Percentiles rank a stretch among this genome's conserved stretches.
phyloP scores from a whole-genome alignment of 805 yeast species.

The Cyberlindnera mississippiensis region DNA sequence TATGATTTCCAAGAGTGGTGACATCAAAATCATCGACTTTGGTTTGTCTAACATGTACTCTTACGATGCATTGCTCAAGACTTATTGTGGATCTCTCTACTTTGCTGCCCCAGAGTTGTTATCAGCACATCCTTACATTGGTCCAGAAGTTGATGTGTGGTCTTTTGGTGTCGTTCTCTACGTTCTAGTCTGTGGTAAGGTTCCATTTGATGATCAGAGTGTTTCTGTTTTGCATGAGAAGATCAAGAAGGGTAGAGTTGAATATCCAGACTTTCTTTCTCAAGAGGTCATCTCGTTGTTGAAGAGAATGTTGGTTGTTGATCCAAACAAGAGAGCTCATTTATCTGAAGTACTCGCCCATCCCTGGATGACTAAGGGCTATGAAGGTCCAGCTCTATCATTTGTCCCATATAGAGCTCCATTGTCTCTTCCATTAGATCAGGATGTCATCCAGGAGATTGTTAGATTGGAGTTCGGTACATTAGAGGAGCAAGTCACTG shows the following conservation, averaged over 20 bases:
- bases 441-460: conserved; percentile 66
- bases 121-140: conserved; percentile 87
- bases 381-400: conserved; percentile 64
- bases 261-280: conserved; percentile 80
- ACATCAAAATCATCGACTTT: conserved; percentile 92
- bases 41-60: conserved; percentile 89
- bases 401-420: conserved; percentile 80
- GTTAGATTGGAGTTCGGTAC: conserved; percentile 74
- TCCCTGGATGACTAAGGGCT: conserved; percentile 94
- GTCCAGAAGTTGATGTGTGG: conserved; percentile 99
- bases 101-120: conserved; percentile 98
- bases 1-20: conserved; percentile 90
- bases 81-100: conserved; percentile 95
- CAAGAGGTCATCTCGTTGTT: conserved; percentile 76
- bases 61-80: conserved; percentile 66
- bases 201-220: conserved; percentile 94
- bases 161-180: conserved; percentile 95
- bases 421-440: conserved; percentile 62
- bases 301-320: conserved; percentile 87
- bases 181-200: conserved; percentile 95
- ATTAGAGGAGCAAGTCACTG: conserved; percentile 49
- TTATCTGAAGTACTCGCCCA: conserved; percentile 77
- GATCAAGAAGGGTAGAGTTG: conserved; percentile 88
- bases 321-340: conserved; percentile 76
- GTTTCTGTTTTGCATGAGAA: conserved; percentile 90